phyloP scores from a whole-genome alignment of 2,329 filamentous ascomycete species.

The Saccharata proteae region DNA sequence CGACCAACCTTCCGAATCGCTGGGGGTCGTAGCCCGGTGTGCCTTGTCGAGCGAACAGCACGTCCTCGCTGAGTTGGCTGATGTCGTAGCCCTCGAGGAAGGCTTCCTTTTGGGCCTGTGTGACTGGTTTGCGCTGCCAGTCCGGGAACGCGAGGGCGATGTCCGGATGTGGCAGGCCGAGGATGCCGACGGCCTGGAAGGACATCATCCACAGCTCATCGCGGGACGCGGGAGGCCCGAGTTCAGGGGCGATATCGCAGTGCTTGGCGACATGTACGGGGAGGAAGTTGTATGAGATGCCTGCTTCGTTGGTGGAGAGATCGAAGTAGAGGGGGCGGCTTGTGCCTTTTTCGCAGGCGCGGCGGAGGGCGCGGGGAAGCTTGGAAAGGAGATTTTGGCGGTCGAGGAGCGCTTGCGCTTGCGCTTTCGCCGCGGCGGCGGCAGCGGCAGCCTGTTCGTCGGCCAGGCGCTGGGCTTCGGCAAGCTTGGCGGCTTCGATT shows the following conservation, averaged over 20 bases:
- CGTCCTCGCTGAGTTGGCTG: conserved; percentile 26
- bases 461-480: background rate
- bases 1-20: conserved; percentile 2
- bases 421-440: conserved; percentile 2
- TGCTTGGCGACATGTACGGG: conserved; percentile 24
- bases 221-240: conserved; percentile 10
- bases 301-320: conserved; percentile 23
- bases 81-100: conserved; percentile 26
- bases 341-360: conserved; percentile 24
- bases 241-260: conserved; percentile 15
- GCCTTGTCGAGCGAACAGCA: conserved; percentile 25
- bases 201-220: conserved; percentile 24
- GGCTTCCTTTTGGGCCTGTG: conserved; percentile 20
- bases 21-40: conserved; percentile 24
- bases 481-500: conserved; percentile 17
- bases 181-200: conserved; percentile 28
- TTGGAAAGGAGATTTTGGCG: conserved; percentile 21
- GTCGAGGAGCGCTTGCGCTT: conserved; percentile 12
- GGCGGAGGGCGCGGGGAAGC: conserved; percentile 23
- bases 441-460: background rate
- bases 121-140: conserved; percentile 25
- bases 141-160: conserved; percentile 17
- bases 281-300: conserved; percentile 25
- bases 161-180: conserved; percentile 27
- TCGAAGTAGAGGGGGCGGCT: conserved; percentile 25